Evolutionary conservation across 495 filamentous ascomycete species (phyloP).

Genomic region (Xylaria palmicola): DNA sequence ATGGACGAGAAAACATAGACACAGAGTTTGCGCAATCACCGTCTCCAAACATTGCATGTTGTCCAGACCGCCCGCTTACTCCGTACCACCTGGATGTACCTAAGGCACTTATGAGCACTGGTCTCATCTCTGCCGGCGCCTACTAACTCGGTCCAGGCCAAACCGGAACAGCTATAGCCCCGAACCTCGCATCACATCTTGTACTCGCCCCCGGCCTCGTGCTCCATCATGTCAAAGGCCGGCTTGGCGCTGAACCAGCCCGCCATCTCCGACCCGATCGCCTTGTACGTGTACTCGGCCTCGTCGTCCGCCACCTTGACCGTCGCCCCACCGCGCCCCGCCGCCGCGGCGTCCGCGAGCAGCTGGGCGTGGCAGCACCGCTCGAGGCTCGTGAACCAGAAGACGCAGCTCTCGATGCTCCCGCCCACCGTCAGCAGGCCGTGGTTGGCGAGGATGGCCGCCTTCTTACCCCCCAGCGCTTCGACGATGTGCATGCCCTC

Average conservation of each 20-base stretch:
- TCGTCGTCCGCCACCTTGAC: conserved; percentile 68
- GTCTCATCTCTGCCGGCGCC: no score
- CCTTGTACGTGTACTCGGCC: conserved; percentile 65
- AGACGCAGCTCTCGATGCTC: conserved; percentile 60
- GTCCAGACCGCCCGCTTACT: no score
- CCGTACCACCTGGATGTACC: no score
- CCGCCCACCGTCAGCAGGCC: conserved; percentile 52
- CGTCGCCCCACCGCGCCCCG: conserved; percentile 60
- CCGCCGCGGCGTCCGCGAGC: conserved; percentile 72
- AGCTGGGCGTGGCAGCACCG: conserved; percentile 76
- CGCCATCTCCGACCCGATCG: conserved; percentile 58
- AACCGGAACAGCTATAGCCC: not conserved
- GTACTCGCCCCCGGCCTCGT: conserved; percentile 44
- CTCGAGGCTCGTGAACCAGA: conserved; percentile 75
- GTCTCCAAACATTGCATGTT: no score
- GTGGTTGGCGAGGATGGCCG: conserved; percentile 70
- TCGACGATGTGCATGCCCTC: conserved; percentile 68
- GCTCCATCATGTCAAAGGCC: conserved; percentile 70
- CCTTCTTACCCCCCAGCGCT: conserved; percentile 66
- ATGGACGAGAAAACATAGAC: no score
- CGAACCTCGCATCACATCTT: conserved; percentile 3
- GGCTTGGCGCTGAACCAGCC: conserved; percentile 75
- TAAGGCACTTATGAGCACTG: no score
- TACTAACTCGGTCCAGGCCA: no score
- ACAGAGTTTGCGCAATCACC: no score